These are phyloP conservation scores for Candida freyschussii DNA, from an alignment of 1,139 yeast species.

Conservation along the genomic window DNA sequence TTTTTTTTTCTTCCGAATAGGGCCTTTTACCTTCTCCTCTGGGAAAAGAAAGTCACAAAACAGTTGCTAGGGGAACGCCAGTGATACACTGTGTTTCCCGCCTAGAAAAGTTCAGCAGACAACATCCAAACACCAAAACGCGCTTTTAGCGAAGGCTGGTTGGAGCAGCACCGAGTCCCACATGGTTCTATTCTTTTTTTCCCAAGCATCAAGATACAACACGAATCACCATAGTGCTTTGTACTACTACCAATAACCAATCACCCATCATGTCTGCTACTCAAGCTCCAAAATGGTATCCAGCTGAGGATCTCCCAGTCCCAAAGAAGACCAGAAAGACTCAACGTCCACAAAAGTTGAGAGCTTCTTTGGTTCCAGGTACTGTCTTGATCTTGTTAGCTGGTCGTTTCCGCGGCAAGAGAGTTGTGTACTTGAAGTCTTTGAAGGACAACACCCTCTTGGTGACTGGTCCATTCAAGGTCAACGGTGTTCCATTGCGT, in stretches of 20 bases:
- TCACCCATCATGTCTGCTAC: conserved; percentile 23
- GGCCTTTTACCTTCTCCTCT: no score
- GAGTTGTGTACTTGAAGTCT: conserved; percentile 89
- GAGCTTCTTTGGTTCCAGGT: conserved; percentile 90
- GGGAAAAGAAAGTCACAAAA: no score
- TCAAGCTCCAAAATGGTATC: conserved; percentile 76
- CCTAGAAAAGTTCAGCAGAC: background rate
- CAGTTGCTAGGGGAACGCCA: no score
- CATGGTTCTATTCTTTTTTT: conserved; percentile 3
- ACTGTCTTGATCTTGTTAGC: conserved; percentile 90
- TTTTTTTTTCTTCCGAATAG: no score
- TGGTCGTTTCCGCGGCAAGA: conserved; percentile 97
- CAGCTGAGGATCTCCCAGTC: conserved; percentile 78
- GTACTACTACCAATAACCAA: background rate
- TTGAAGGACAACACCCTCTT: conserved; percentile 91
- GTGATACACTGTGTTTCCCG: conserved; percentile 7
- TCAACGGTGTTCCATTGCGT: conserved; percentile 95
- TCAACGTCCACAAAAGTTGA: conserved; percentile 80
- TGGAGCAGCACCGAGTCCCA: conserved; percentile 5
- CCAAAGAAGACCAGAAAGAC: conserved; percentile 74
- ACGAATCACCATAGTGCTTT: background rate
- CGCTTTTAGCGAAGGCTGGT: background rate
- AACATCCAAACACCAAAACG: conserved; percentile 4
- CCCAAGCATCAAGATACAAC: conserved; percentile 1
- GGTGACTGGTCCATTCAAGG: conserved; percentile 94